phyloP scores from a whole-genome alignment of 169 alveolate genomes.

The Fabrea salina region DNA sequence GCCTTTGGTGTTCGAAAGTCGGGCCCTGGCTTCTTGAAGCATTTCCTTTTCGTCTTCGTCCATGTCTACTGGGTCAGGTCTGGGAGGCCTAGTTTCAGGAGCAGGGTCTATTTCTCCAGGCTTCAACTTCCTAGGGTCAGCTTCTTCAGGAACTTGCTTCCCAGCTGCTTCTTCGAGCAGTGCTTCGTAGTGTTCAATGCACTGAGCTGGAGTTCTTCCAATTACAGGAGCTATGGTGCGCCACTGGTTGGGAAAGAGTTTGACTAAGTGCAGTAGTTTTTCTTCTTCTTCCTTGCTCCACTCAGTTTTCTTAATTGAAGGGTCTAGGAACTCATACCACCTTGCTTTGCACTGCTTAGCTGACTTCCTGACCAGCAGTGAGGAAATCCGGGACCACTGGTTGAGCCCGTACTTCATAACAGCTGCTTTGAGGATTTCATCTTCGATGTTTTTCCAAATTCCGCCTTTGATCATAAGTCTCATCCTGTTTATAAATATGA shows the following conservation, averaged over 20 bases:
- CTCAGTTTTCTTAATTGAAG: constrained; percentile 98
- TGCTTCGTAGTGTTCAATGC: constrained; percentile 98
- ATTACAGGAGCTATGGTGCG: constrained; percentile 99
- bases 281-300: constrained; percentile 99
- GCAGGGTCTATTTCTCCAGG: constrained; percentile 99
- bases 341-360: constrained; percentile 99
- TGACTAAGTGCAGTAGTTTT: constrained; percentile 97
- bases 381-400: constrained; percentile 99
- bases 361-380: constrained; percentile 96
- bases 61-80: constrained; percentile 96
- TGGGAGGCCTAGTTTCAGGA: constrained; percentile 99
- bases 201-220: constrained; percentile 99
- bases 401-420: constrained; percentile 99
- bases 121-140: constrained; percentile 94
- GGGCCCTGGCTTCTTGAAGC: constrained; percentile 99
- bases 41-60: constrained; percentile 99
- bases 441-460: constrained; percentile 99
- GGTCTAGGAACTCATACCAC: constrained; percentile 93
- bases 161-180: constrained; percentile 98
- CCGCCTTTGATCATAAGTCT: constrained; percentile 97
- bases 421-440: constrained; percentile 99
- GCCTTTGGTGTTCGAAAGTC: constrained; percentile 99
- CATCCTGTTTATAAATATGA: constrained; percentile 84
- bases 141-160: constrained; percentile 80
- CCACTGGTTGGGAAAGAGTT: constrained; percentile 99